Conservation (phyloP, 805 yeast species). For the Candida maesae region DNA sequence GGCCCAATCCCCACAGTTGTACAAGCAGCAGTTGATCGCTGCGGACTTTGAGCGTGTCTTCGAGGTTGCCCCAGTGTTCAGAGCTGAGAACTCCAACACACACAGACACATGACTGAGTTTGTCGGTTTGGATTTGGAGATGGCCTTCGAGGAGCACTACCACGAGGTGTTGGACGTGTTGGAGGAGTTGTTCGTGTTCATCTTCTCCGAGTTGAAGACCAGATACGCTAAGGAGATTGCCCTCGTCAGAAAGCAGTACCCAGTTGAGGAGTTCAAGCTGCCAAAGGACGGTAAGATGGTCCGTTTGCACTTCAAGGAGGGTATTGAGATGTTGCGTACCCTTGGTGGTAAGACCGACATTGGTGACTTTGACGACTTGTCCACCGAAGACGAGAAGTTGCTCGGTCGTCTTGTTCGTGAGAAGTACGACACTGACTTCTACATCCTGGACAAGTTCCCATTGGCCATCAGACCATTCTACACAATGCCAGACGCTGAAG, state of each 20-base stretch:
- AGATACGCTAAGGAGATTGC: slow-evolving; percentile 85
- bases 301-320: slow-evolving; percentile 84
- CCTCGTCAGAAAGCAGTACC: slow-evolving; percentile 87
- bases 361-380: slow-evolving; percentile 78
- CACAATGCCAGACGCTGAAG: slow-evolving; percentile 97
- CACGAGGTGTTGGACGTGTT: slow-evolving; percentile 75
- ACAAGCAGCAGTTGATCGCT: slow-evolving; percentile 97
- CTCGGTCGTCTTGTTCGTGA: slow-evolving; percentile 90
- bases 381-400: slow-evolving; percentile 92
- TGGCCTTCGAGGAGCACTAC: slow-evolving; percentile 98
- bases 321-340: slow-evolving; percentile 78
- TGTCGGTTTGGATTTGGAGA: slow-evolving; percentile 94
- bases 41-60: slow-evolving; percentile 96
- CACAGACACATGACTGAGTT: slow-evolving; percentile 99
- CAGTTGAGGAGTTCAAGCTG: slow-evolving; percentile 94
- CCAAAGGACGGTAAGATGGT: slow-evolving; percentile 96
- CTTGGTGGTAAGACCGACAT: slow-evolving; percentile 80
- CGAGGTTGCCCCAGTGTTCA: slow-evolving; percentile 96
- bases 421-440: slow-evolving; percentile 95
- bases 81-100: slow-evolving; percentile 98
- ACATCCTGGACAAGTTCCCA: slow-evolving; percentile 97
- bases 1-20: slow-evolving; percentile 98
- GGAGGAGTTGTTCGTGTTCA: slow-evolving; percentile 77
- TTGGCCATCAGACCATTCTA: slow-evolving; percentile 95
- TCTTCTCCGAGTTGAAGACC: slow-evolving; percentile 76